phyloP scores from a whole-genome alignment of 257 asterid genomes.

The Euphrasia confusa region DNA sequence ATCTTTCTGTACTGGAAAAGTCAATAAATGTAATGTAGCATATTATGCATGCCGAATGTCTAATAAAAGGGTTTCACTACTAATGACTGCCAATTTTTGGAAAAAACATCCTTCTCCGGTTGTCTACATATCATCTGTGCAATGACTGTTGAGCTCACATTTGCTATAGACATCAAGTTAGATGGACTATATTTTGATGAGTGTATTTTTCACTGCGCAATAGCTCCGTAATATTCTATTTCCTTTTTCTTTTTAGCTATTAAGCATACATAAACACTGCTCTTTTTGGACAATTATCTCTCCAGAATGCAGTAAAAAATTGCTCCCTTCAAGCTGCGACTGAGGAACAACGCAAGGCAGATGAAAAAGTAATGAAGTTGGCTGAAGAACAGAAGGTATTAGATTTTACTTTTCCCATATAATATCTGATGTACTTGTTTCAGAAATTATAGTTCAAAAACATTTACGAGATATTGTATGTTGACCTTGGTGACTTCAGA shows the following conservation, averaged over 20 bases:
- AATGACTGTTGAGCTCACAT: background rate
- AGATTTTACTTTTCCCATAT: constrained; percentile 21
- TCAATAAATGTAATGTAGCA: constrained; percentile 1
- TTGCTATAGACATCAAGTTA: background rate
- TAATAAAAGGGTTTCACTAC: background rate
- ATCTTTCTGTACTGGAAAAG: constrained; percentile 5
- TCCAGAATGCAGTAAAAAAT: constrained; percentile 72
- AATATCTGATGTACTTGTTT: constrained; percentile 21
- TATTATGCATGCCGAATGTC: constrained; percentile 3
- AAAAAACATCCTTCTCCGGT: constrained; percentile 2
- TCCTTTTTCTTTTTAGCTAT: constrained; percentile 13
- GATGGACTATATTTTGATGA: constrained; percentile 7
- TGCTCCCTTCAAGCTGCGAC: constrained; percentile 57
- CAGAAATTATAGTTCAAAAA: constrained; percentile 21
- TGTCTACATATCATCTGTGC: constrained; percentile 11
- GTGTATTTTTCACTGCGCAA: constrained; percentile 14
- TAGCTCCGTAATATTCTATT: constrained; percentile 7
- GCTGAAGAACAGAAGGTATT: constrained; percentile 85
- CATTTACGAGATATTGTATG: constrained; percentile 16
- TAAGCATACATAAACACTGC: constrained; percentile 14
- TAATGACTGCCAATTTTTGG: constrained; percentile 6
- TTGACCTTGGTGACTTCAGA: constrained; percentile 45
- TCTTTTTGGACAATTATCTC: constrained; percentile 15
- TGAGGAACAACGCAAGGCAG: constrained; percentile 62
- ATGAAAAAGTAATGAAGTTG: constrained; percentile 59